phyloP scores from a whole-genome alignment of 208 protist genomes.

The Crithidia acanthocephali region DNA sequence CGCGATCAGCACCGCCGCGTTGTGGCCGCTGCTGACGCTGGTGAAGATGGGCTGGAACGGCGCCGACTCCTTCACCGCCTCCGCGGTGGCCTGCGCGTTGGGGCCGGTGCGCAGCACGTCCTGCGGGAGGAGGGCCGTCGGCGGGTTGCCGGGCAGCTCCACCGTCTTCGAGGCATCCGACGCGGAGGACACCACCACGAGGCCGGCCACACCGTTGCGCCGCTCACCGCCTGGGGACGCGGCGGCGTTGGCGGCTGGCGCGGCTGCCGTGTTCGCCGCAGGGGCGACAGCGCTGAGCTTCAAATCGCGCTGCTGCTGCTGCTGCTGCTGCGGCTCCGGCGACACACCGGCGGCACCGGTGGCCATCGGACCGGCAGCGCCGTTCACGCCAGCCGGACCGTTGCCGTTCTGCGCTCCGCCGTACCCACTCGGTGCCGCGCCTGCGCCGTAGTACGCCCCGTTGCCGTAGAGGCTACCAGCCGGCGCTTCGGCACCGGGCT shows the following conservation, averaged over 20 bases:
- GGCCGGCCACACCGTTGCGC: slow-evolving; percentile 4
- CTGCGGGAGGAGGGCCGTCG: slow-evolving; percentile 9
- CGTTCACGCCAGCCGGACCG: slow-evolving; percentile 36
- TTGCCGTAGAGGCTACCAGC: slow-evolving; percentile 4
- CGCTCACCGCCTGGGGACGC: background rate
- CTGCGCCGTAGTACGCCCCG: slow-evolving; percentile 30
- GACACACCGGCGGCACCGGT: background rate
- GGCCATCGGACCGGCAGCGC: background rate
- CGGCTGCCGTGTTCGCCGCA: background rate
- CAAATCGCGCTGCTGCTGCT: slow-evolving; percentile 6
- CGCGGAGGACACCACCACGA: slow-evolving; percentile 24
- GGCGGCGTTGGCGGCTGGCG: background rate
- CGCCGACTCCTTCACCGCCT: slow-evolving; percentile 4
- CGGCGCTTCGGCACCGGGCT: background rate
- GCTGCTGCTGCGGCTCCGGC: background rate
- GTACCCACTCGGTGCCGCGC: slow-evolving; percentile 13
- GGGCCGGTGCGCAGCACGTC: slow-evolving; percentile 27
- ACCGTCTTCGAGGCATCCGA: background rate
- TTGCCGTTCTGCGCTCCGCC: slow-evolving; percentile 1
- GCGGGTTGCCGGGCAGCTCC: slow-evolving; percentile 16
- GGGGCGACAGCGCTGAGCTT: background rate
- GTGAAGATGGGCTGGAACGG: slow-evolving; percentile 18
- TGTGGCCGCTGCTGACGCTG: slow-evolving; percentile 57
- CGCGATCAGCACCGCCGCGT: slow-evolving; percentile 44
- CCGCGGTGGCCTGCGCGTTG: slow-evolving; percentile 10